Percentiles rank a stretch among this genome's conserved stretches.
Evolutionary conservation across 371 early-diverging fungal species (phyloP).

Genomic region (Rhizomucor pusillus): DNA sequence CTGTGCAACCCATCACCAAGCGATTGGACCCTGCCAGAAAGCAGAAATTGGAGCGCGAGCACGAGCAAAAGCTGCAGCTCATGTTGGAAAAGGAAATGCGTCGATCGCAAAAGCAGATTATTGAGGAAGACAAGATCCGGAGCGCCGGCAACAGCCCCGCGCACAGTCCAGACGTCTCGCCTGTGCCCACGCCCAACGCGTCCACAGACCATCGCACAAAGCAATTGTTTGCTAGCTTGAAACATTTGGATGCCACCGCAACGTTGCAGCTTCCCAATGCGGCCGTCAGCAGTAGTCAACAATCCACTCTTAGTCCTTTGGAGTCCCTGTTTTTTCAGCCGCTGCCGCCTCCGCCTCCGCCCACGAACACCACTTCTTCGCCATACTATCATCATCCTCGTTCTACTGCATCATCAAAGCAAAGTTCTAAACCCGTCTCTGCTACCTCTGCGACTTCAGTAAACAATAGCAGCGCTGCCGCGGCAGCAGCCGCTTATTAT

Average conservation of each 20-base stretch:
- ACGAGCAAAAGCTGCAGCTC: slow-evolving; percentile 30
- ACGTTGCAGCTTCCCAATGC: slow-evolving; percentile 16
- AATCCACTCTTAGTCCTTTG: no score
- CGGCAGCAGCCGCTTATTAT: slow-evolving; percentile 7
- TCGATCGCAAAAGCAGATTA: slow-evolving; percentile 35
- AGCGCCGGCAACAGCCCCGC: slow-evolving; percentile 11
- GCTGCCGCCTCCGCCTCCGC: no score
- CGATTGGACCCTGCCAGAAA: slow-evolving; percentile 1
- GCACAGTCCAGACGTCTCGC: slow-evolving; percentile 15
- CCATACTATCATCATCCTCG: no score
- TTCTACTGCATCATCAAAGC: no score
- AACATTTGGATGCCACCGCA: slow-evolving; percentile 21
- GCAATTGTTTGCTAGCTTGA: slow-evolving; percentile 9
- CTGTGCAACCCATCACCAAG: slow-evolving; percentile 13
- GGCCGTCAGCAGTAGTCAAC: no score
- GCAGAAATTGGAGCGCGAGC: slow-evolving; percentile 23
- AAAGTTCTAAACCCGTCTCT: no score
- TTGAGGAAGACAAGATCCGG: slow-evolving; percentile 7
- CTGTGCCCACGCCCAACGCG: slow-evolving; percentile 16
- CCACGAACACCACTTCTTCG: no score
- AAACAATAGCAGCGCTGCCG: neutral
- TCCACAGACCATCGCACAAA: slow-evolving; percentile 7
- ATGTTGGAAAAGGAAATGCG: slow-evolving; percentile 39
- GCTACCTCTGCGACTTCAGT: no score
- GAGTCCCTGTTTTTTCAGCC: no score